Percentiles rank a stretch among this genome's conserved stretches.
phyloP scores from a whole-genome alignment of 441 rosid species.

The Manihot esculenta region DNA sequence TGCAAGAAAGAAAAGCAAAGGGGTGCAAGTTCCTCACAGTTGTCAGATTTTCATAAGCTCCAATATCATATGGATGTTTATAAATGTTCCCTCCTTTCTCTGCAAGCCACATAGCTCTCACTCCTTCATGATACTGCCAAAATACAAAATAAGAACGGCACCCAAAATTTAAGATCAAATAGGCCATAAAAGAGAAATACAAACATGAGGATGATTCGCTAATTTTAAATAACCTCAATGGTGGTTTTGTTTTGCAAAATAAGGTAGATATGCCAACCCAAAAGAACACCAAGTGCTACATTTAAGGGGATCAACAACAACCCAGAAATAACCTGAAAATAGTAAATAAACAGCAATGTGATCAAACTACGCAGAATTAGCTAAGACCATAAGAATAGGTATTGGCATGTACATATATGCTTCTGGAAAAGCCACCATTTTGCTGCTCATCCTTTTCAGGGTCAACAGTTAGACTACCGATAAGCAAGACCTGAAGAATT shows the following conservation, averaged over 20 bases:
- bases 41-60: constrained; percentile 68
- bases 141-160: constrained; percentile 12
- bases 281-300: constrained; percentile 60
- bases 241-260: constrained; percentile 80
- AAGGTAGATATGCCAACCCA: constrained; percentile 92
- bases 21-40: constrained; percentile 37
- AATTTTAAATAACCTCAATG: constrained; percentile 55
- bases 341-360: constrained; percentile 14
- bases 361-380: constrained; percentile 16
- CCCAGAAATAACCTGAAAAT: constrained; percentile 67
- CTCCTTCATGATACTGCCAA: constrained; percentile 87
- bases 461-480: constrained; percentile 79
- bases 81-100: constrained; percentile 82
- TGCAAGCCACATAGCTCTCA: constrained; percentile 92
- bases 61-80: constrained; percentile 85
- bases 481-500: constrained; percentile 68
- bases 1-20: background rate
- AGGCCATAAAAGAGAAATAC: constrained; percentile 2
- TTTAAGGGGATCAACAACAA: constrained; percentile 66
- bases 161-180: background rate
- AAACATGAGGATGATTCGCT: background rate
- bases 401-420: constrained; percentile 54
- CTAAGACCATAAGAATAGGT: constrained; percentile 24
- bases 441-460: constrained; percentile 60
- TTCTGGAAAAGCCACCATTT: constrained; percentile 59